These are phyloP conservation scores for Exophiala sideris DNA, from an alignment of 2,329 filamentous ascomycete species.

Conservation along the genomic window DNA sequence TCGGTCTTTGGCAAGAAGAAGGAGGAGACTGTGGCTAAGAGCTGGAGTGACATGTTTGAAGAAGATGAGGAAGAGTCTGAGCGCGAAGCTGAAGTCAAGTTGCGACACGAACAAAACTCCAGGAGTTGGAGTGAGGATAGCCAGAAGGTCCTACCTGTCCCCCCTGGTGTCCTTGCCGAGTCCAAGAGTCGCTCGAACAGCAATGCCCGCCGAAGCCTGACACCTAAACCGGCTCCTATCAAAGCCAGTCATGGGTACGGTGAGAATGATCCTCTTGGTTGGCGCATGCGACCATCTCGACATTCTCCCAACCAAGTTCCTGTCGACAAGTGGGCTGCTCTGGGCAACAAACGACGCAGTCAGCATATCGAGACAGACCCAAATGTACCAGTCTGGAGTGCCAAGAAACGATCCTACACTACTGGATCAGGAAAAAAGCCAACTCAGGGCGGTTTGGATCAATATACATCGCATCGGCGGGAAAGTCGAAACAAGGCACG, in stretches of 20 bases:
- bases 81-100: conserved; percentile 59
- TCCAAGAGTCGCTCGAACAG: conserved; percentile 52
- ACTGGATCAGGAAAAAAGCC: conserved; percentile 44
- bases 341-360: conserved; percentile 79
- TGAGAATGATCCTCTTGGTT: conserved; percentile 56
- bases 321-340: conserved; percentile 82
- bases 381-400: conserved; percentile 43
- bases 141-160: conserved; percentile 50
- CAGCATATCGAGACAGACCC: conserved; percentile 54
- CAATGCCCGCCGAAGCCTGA: conserved; percentile 44
- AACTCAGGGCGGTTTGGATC: conserved; percentile 38
- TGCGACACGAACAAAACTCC: conserved; percentile 61
- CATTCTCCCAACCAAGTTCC: conserved; percentile 54
- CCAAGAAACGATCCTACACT: conserved; percentile 43
- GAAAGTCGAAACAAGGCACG: conserved; percentile 37
- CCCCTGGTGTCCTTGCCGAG: conserved; percentile 53
- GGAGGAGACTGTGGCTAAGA: conserved; percentile 83
- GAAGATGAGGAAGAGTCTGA: conserved; percentile 78
- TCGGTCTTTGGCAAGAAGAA: conserved; percentile 71
- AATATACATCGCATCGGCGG: conserved; percentile 32
- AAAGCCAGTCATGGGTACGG: conserved; percentile 68
- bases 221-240: conserved; percentile 60
- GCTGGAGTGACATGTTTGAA: conserved; percentile 98
- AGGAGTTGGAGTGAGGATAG: conserved; percentile 78
- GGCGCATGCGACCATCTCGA: conserved; percentile 48